Evolutionary conservation across 805 yeast species (phyloP).

Genomic region (Blastobotrys americana): DNA sequence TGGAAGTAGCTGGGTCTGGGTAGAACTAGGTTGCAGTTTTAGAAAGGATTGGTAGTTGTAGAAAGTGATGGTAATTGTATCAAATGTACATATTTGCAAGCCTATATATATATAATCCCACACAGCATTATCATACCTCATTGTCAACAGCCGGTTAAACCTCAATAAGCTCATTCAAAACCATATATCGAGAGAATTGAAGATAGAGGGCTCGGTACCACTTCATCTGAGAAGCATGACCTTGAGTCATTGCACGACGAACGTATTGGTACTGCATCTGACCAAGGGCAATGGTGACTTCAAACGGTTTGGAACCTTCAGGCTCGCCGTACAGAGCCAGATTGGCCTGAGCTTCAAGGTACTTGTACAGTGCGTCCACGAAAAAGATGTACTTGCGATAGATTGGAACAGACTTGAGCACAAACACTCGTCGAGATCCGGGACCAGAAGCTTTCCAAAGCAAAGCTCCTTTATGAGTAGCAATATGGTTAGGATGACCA

Average conservation of each 20-base stretch:
- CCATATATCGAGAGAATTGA: slow-evolving; percentile 64
- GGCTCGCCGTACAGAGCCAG: slow-evolving; percentile 5
- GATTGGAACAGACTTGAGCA: slow-evolving; percentile 30
- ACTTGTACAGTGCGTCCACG: slow-evolving; percentile 29
- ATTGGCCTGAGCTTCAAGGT: slow-evolving; percentile 10
- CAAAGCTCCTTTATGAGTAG: slow-evolving; percentile 21
- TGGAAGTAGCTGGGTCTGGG: too few relatives aligned
- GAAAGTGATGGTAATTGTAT: too few relatives aligned
- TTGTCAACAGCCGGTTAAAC: too few relatives aligned
- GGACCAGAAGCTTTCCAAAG: slow-evolving; percentile 9
- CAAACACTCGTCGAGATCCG: slow-evolving; percentile 21
- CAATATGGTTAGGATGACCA: slow-evolving; percentile 74
- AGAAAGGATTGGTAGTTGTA: too few relatives aligned
- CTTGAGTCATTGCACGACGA: slow-evolving; percentile 69
- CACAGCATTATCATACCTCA: too few relatives aligned
- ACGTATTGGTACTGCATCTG: slow-evolving; percentile 28
- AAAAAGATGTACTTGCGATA: slow-evolving; percentile 32
- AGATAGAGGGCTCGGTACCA: slow-evolving; percentile 95
- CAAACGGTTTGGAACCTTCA: slow-evolving; percentile 11
- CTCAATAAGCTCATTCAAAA: slow-evolving; percentile 49
- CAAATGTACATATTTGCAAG: too few relatives aligned
- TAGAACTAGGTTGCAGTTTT: too few relatives aligned
- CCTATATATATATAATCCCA: too few relatives aligned
- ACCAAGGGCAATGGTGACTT: slow-evolving; percentile 14
- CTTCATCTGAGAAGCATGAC: slow-evolving; percentile 84